phyloP scores from a whole-genome alignment of 2,329 filamentous ascomycete species.

The Alternaria arborescens region DNA sequence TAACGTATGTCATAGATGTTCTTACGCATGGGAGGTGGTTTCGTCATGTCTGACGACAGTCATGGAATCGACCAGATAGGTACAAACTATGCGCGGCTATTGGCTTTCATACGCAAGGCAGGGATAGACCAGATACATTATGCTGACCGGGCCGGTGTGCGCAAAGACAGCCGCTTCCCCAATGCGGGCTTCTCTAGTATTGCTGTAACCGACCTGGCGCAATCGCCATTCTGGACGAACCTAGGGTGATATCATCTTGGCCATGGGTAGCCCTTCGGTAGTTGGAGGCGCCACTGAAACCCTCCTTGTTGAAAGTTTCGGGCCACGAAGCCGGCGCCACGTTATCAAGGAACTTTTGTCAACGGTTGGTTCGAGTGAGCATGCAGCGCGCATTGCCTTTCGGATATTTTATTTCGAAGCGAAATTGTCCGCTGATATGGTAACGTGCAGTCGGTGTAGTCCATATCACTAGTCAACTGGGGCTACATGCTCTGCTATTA shows the following conservation, averaged over 20 bases:
- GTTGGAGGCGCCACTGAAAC: constrained; percentile 16
- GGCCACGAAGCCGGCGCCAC: constrained; percentile 17
- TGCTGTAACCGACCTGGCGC: constrained; percentile 36
- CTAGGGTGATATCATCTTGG: constrained; percentile 20
- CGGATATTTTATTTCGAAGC: neutral
- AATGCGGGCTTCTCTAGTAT: constrained; percentile 49
- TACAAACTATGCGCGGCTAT: constrained; percentile 78
- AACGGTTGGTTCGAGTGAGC: constrained; percentile 18
- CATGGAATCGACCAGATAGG: constrained; percentile 87
- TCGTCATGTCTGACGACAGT: constrained; percentile 94
- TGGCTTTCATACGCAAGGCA: constrained; percentile 74
- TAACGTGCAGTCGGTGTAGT: constrained; percentile 3
- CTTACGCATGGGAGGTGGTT: constrained; percentile 75
- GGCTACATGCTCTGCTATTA: constrained; percentile 1
- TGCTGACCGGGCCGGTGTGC: constrained; percentile 37
- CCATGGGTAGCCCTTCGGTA: constrained; percentile 8
- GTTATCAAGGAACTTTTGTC: constrained; percentile 7
- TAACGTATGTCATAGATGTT: constrained; percentile 66
- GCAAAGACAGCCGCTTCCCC: constrained; percentile 45
- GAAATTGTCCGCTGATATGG: constrained; percentile 9
- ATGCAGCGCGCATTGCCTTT: constrained; percentile 24
- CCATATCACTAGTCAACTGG: neutral
- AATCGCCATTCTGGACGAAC: constrained; percentile 42
- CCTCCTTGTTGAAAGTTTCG: constrained; percentile 15
- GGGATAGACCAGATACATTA: constrained; percentile 67